Percentiles rank a stretch among this genome's conserved stretches.
Evolutionary conservation across 2,329 filamentous ascomycete genomes (phyloP).

Genomic region (Phaeosphaeria sp.): DNA sequence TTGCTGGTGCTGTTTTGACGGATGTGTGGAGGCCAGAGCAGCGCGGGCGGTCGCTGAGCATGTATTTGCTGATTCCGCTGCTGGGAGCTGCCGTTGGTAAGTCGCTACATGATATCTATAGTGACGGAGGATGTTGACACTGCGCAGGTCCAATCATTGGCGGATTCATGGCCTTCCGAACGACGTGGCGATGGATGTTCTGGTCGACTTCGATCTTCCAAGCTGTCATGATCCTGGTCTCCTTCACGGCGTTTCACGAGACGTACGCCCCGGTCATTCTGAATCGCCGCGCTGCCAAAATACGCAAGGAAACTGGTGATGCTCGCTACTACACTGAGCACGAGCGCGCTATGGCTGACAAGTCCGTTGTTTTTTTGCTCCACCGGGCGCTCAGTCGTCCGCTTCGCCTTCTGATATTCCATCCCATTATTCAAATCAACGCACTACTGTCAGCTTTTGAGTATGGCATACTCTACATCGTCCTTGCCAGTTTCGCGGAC

Average conservation of each 20-base stretch:
- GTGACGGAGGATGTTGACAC: not conserved
- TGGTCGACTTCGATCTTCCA: conserved; percentile 36
- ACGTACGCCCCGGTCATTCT: conserved; percentile 56
- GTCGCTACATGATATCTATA: not conserved
- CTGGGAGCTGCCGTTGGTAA: conserved; percentile 25
- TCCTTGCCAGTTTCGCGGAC: conserved; percentile 36
- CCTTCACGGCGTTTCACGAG: conserved; percentile 47
- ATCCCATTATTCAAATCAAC: conserved; percentile 58
- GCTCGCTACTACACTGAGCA: conserved; percentile 64
- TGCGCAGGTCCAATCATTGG: conserved; percentile 31
- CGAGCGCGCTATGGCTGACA: conserved; percentile 26
- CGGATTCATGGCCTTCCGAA: conserved; percentile 32
- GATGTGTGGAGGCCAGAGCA: conserved; percentile 36
- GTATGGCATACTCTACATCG: conserved; percentile 48
- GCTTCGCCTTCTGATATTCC: conserved; percentile 61
- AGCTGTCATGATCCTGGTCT: conserved; percentile 38
- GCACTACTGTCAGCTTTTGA: conserved; percentile 32
- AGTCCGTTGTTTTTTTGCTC: conserved; percentile 49
- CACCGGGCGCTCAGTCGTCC: conserved; percentile 55
- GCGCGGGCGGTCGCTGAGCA: conserved; percentile 23
- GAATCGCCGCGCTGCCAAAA: conserved; percentile 29
- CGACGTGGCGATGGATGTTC: conserved; percentile 41
- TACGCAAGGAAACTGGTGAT: conserved; percentile 62
- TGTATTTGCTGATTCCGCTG: conserved; percentile 32
- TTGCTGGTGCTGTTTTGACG: conserved; percentile 28